These are phyloP conservation scores for Candida methanosorbosa DNA, from an alignment of 805 yeast genomes.

Conservation along the genomic window DNA sequence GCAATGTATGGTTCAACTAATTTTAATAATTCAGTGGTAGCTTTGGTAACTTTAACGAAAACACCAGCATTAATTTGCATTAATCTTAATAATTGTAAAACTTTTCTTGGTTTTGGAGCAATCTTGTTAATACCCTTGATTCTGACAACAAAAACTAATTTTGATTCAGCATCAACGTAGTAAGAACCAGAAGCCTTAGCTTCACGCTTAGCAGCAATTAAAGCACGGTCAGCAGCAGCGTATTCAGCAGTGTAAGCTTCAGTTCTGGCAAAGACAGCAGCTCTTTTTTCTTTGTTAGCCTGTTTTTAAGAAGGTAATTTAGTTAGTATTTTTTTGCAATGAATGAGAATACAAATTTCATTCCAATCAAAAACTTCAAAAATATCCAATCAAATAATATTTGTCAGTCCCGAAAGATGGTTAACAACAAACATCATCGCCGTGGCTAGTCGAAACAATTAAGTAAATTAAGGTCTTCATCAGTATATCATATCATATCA, in stretches of 20 bases:
- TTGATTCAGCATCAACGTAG: constrained; percentile 92
- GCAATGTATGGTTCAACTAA: constrained; percentile 95
- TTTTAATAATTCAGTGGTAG: constrained; percentile 85
- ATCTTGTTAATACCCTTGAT: constrained; percentile 99
- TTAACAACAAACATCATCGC: constrained; percentile 70
- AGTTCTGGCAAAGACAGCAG: constrained; percentile 70
- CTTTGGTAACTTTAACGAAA: constrained; percentile 91
- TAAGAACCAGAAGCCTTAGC: constrained; percentile 91
- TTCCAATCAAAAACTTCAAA: not conserved
- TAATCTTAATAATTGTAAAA: constrained; percentile 87
- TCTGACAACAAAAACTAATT: constrained; percentile 93
- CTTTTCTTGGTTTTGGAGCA: constrained; percentile 99
- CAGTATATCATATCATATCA: no score
- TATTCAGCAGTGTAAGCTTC: constrained; percentile 96
- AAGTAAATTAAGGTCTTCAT: constrained; percentile 39
- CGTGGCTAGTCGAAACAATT: constrained; percentile 51
- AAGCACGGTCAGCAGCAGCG: constrained; percentile 84
- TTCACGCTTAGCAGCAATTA: constrained; percentile 80
- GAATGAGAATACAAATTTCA: not conserved
- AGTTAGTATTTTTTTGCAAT: constrained; percentile 1
- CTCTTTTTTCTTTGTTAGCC: constrained; percentile 40
- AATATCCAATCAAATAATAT: not conserved
- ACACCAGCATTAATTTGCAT: constrained; percentile 93
- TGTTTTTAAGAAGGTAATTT: constrained; percentile 7
- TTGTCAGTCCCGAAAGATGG: constrained; percentile 85